Evolutionary conservation across 192 early-diverging fungal species (phyloP).

Genomic region (Backusella luteola): DNA sequence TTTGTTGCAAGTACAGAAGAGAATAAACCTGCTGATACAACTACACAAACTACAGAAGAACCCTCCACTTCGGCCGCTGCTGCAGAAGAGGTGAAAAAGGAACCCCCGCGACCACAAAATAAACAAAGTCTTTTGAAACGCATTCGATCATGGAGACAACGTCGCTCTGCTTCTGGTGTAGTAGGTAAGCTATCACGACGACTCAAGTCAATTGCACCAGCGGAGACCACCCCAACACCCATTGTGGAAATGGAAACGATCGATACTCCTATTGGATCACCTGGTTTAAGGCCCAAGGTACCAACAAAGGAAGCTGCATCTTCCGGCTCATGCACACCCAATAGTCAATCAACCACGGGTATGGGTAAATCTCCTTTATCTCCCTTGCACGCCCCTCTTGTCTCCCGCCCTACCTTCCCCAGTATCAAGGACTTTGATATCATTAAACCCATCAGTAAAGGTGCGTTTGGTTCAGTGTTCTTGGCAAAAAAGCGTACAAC

Average conservation of each 20-base stretch:
- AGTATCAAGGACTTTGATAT: constrained; percentile 91
- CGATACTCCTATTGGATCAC: constrained; percentile 38
- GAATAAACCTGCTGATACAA: not conserved
- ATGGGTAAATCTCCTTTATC: constrained; percentile 25
- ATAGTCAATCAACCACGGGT: constrained; percentile 2
- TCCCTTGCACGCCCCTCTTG: constrained; percentile 25
- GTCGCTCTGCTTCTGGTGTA: not conserved
- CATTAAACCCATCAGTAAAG: constrained; percentile 89
- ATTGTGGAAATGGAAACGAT: constrained; percentile 43
- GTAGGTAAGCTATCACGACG: not conserved
- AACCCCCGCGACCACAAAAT: not conserved
- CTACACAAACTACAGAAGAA: not conserved
- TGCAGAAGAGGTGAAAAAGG: not conserved
- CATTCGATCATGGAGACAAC: constrained; percentile 20
- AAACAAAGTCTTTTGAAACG: constrained; percentile 15
- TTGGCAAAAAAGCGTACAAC: constrained; percentile 83
- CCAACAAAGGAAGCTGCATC: not conserved
- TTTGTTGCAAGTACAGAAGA: constrained; percentile 21
- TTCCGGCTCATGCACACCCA: constrained; percentile 6
- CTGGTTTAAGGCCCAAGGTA: constrained; percentile 25
- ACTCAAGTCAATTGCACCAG: not conserved
- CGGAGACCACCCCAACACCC: constrained; percentile 10
- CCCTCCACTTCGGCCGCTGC: not conserved
- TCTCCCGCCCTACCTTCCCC: constrained; percentile 56
- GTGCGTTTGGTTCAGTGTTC: constrained; percentile 86